Percentiles rank a stretch among this genome's conserved stretches.
phyloP scores from a whole-genome alignment of 352 stramenopile species.

The Thraustochytrium striatum region DNA sequence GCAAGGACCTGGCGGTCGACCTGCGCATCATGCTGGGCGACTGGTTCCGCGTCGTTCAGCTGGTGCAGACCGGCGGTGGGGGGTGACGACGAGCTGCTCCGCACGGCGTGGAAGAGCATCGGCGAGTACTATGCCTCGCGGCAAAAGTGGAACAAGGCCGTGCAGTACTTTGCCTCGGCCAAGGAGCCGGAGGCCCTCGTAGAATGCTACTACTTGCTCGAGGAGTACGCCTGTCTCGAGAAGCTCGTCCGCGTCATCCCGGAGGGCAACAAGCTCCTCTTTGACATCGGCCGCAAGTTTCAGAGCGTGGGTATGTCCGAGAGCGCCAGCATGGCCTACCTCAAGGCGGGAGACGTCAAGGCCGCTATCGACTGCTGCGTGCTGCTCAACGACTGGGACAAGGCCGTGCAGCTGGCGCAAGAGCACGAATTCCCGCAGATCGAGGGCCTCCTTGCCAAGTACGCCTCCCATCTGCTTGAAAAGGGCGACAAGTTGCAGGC shows the following conservation, averaged over 20 bases:
- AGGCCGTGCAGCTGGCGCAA: slow-evolving; percentile 78
- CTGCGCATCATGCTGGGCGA: slow-evolving; percentile 79
- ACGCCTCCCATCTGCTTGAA: slow-evolving; percentile 73
- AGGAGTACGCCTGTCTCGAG: slow-evolving; percentile 77
- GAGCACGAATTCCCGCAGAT: slow-evolving; percentile 87
- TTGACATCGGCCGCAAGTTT: slow-evolving; percentile 78
- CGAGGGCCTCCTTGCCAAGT: slow-evolving; percentile 82
- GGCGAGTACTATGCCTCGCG: slow-evolving; percentile 81
- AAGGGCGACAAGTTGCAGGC: slow-evolving; percentile 69
- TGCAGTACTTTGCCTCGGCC: slow-evolving; percentile 80
- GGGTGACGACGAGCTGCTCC: slow-evolving; percentile 69
- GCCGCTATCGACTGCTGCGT: slow-evolving; percentile 84
- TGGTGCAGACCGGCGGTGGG: slow-evolving; percentile 61
- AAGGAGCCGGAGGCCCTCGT: slow-evolving; percentile 69
- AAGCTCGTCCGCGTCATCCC: slow-evolving; percentile 74
- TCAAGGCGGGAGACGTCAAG: slow-evolving; percentile 83
- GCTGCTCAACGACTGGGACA: slow-evolving; percentile 84
- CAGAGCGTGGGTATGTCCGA: slow-evolving; percentile 73
- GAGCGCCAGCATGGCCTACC: slow-evolving; percentile 73
- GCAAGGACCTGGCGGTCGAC: slow-evolving; percentile 85
- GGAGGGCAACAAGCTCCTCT: slow-evolving; percentile 68
- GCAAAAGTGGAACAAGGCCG: slow-evolving; percentile 84
- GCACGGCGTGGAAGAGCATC: slow-evolving; percentile 76
- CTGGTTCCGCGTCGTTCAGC: slow-evolving; percentile 79
- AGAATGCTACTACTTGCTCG: slow-evolving; percentile 82